Evolutionary conservation across 768 basidiomycete genomes (phyloP), one percentile per base, ranked within the genome.

Genomic region (Pulveroboletus frians): DNA sequence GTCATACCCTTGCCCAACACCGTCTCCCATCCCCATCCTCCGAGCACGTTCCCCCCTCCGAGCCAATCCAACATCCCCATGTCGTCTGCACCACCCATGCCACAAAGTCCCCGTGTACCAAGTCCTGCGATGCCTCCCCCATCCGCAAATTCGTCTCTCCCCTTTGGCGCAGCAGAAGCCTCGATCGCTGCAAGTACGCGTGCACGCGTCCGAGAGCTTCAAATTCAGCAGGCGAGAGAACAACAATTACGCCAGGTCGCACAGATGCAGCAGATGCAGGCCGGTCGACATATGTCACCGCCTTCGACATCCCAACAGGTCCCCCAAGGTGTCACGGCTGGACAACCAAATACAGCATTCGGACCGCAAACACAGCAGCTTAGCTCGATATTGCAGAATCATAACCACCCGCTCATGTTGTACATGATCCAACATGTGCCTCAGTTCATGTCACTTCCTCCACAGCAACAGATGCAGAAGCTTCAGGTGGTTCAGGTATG

Each of bases 381-480:
- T 44, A 71, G 71, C 46, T 65, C 73, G 38, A 63, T 81, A n/a
- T 57, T 86, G 59, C 79, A 79, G 50, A 69, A 64, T 50, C 82
- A 79, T 5, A 63, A 51, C 10, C 80, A 88, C 61, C 79, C 81
- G 20, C 70, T 85, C 47, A 64, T 82, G 64, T 73, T 77, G 49
- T 78, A 81, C 55, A 72, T 87, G 69, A 54, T 70, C 9, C 67
- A 72, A 32, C 67, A 67, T 20, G 61, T 81, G 1, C 84, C 82
- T 6, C 73, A 73, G 10, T 87, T 87, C 55, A 67, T 71, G 53
- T 58, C 58, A 17, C 63, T 85, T 49, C 74, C 83, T 9, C 36
- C 73, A 2, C 76, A 71, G 50, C 68, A 74, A 57, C 84, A 88
- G 67, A 58, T 86, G 53, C 83, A 84, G 64, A 79, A 73, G 59